Evolutionary conservation across 192 early-diverging fungal species (phyloP).

Genomic region (Podila verticillata): DNA sequence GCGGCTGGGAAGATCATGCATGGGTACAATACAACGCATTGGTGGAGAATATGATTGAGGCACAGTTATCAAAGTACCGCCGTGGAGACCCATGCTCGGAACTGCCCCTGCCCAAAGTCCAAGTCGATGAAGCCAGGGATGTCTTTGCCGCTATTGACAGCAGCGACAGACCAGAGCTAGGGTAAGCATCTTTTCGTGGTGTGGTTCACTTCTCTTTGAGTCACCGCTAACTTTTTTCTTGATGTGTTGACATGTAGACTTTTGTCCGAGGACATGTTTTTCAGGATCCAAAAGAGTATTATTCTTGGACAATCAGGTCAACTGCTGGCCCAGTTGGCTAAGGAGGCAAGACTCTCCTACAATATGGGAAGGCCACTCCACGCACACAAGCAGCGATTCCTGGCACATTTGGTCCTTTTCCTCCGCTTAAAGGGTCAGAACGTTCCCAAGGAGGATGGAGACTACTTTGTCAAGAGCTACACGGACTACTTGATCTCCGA

Average conservation of each 20-base stretch:
- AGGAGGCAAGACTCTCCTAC: constrained; percentile 9
- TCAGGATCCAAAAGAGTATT: constrained; percentile 35
- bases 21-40: constrained; percentile 85
- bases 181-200: too few species aligned
- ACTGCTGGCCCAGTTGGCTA: constrained; percentile 28
- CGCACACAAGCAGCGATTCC: constrained; percentile 72
- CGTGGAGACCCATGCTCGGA: constrained; percentile 21
- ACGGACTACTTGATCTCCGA: constrained; percentile 52
- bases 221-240: too few species aligned
- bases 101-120: constrained; percentile 16
- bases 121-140: constrained; percentile 16
- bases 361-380: constrained; percentile 33
- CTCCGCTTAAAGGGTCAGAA: constrained; percentile 64
- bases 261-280: constrained; percentile 34
- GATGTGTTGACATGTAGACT: too few species aligned
- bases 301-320: constrained; percentile 42
- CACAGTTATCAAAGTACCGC: constrained; percentile 28
- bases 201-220: too few species aligned
- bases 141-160: constrained; percentile 27
- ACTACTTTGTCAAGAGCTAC: constrained; percentile 64
- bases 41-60: constrained; percentile 67
- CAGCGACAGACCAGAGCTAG: constrained; percentile 23
- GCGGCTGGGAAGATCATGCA: constrained; percentile 87
- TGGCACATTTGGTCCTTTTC: constrained; percentile 73
- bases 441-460: constrained; percentile 54